phyloP scores from a whole-genome alignment of 148 eudicot species.

The Oxyria digyna region DNA sequence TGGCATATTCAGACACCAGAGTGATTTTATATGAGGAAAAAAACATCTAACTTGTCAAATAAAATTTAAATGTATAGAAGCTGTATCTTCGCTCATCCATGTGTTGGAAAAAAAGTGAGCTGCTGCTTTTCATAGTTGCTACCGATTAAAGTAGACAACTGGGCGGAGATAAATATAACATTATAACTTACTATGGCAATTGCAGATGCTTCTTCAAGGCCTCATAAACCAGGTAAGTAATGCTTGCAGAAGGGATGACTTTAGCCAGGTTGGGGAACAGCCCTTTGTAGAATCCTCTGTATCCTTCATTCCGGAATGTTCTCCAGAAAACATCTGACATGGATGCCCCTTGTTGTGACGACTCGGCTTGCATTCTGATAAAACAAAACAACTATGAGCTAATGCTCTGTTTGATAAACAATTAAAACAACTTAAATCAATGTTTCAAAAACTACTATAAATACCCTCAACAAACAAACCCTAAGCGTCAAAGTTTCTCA shows the following conservation, averaged over 20 bases:
- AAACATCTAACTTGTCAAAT: conserved; percentile 14
- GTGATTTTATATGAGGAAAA: conserved; percentile 6
- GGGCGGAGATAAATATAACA: conserved; percentile 8
- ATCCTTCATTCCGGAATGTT: conserved; percentile 55
- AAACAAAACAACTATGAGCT: neutral
- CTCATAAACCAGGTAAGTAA: conserved; percentile 81
- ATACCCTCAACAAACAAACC: too few relatives aligned
- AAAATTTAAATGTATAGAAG: conserved; percentile 13
- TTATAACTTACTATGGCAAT: conserved; percentile 24
- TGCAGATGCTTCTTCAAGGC: conserved; percentile 84
- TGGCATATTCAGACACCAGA: conserved; percentile 8
- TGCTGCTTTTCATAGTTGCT: conserved; percentile 7
- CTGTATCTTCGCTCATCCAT: conserved; percentile 19
- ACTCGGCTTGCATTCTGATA: conserved; percentile 88
- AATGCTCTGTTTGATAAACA: too few relatives aligned
- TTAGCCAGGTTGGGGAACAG: conserved; percentile 88
- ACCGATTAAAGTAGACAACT: conserved; percentile 13
- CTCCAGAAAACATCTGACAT: conserved; percentile 70
- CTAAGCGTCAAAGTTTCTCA: neutral
- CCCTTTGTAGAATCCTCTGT: conserved; percentile 89
- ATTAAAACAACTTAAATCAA: too few relatives aligned
- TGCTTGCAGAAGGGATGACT: conserved; percentile 92
- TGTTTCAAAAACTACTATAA: too few relatives aligned
- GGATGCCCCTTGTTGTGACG: conserved; percentile 39
- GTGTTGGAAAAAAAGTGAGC: conserved; percentile 6